Evolutionary conservation across 768 basidiomycete species (phyloP).

Genomic region (Clitopilus hobsonii): DNA sequence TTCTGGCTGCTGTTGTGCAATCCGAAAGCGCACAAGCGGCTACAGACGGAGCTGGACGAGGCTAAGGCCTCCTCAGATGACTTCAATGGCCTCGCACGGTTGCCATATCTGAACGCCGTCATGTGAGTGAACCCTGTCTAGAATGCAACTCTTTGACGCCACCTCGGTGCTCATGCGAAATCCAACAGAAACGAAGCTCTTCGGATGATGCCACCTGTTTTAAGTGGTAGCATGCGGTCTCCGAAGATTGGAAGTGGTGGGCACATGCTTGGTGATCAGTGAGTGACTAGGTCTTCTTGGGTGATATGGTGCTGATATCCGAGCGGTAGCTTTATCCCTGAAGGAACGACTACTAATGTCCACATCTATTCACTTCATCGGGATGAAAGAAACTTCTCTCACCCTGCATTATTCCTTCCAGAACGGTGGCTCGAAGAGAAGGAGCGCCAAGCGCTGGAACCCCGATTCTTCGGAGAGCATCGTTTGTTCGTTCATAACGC

Average conservation of each 20-base stretch:
- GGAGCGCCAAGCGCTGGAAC: conserved; percentile 12
- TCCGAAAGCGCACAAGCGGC: conserved; percentile 11
- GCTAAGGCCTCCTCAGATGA: conserved; percentile 1
- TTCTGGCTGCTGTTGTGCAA: conserved; percentile 14
- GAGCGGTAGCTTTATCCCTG: conserved; percentile 28
- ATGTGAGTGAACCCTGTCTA: conserved; percentile 21
- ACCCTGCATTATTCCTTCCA: conserved; percentile 32
- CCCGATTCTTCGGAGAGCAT: conserved; percentile 11
- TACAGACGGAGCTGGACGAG: conserved; percentile 7
- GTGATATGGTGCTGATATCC: neutral
- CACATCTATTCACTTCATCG: conserved; percentile 33
- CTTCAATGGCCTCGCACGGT: conserved; percentile 3
- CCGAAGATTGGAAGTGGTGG: conserved; percentile 24
- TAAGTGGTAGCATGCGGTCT: conserved; percentile 27
- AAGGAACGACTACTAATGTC: conserved; percentile 33
- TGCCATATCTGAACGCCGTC: conserved; percentile 23
- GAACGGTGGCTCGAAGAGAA: conserved; percentile 30
- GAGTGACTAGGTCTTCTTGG: conserved; percentile 4
- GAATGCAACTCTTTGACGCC: neutral
- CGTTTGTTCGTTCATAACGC: conserved; percentile 15
- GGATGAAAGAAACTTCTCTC: conserved; percentile 31
- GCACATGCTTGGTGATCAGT: conserved; percentile 19
- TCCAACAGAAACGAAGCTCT: conserved; percentile 29
- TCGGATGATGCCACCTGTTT: conserved; percentile 31
- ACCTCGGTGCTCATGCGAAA: conserved; percentile 1